Evolutionary conservation across 2,329 filamentous ascomycete genomes (phyloP), one percentile per base, ranked within the genome.

Genomic region (Colletotrichum nymphaeae): DNA sequence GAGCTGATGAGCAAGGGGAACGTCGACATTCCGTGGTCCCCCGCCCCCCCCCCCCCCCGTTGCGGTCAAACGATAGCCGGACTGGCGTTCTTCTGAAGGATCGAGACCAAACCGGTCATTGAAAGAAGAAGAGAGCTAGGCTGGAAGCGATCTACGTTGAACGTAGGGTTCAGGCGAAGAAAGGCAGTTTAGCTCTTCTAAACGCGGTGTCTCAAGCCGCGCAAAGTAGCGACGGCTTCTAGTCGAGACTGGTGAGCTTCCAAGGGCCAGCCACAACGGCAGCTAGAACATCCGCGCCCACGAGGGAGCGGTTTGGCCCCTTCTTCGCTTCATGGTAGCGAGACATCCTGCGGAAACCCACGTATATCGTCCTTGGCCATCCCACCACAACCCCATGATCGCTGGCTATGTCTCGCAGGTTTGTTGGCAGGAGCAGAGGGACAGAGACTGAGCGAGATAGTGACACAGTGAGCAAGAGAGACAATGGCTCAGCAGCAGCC

Each of bases 161-260:
- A 65, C 32, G 63, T 56, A 65, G 60, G 67, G 66, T 37, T 55
- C 66, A 59, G 52, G 65, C 65, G 53, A 42, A 42, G 63, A 37
- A 30, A n/a, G 49, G 49, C 32, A 32, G 3, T 14, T 22, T 16
- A 14, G 46, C n/a, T 24, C 24, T 14, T 49, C 68, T 59, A 60
- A 65, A 70, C 70, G 55, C 12, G 22, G 12, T 70, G 70, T 73
- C 70, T 73, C 67, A 70, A 73, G 66, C 70, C 66, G 60, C 70
- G 32, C 66, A 64, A 72, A 64, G 55, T 55, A 35, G 56, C 66
- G 8, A 52, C 16, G 32, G 52, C 66, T 73, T 70, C 70, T 73
- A 73, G 70, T 58, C 66, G 12, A 46, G 49, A 53, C 60, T 63
- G 14, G 14, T 30, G 60, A 35, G 60, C 32, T 46, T 60, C 30